These are phyloP conservation scores for Penicillium polonicum DNA, from an alignment of 2,329 filamentous ascomycete genomes.

Conservation along the genomic window DNA sequence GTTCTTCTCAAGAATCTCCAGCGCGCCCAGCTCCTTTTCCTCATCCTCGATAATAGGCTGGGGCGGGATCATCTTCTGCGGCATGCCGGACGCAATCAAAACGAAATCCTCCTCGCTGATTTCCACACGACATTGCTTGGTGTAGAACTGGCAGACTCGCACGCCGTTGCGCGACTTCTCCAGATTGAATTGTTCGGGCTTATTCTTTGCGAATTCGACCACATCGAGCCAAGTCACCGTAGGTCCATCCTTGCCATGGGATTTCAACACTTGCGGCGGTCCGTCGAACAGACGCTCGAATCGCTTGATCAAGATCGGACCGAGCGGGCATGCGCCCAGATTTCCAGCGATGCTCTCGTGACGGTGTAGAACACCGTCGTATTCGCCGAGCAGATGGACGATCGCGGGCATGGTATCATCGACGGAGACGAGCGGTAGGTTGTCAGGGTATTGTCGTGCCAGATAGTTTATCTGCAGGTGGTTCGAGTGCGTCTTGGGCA, in stretches of 20 bases:
- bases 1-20: conserved; percentile 80
- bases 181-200: conserved; percentile 74
- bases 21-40: conserved; percentile 75
- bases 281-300: conserved; percentile 86
- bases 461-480: conserved; percentile 69
- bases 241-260: conserved; percentile 59
- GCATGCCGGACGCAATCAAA: conserved; percentile 76
- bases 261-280: conserved; percentile 66
- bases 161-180: conserved; percentile 66
- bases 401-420: conserved; percentile 73
- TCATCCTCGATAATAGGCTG: conserved; percentile 84
- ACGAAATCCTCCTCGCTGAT: conserved; percentile 87
- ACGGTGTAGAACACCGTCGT: conserved; percentile 79
- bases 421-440: conserved; percentile 61
- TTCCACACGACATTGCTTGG: conserved; percentile 77
- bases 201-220: conserved; percentile 77
- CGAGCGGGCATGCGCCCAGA: conserved; percentile 77
- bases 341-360: conserved; percentile 86
- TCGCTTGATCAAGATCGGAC: conserved; percentile 78
- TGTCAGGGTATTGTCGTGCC: conserved; percentile 60
- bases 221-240: conserved; percentile 80
- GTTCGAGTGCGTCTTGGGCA: conserved; percentile 55
- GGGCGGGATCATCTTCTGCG: conserved; percentile 77
- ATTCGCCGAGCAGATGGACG: conserved; percentile 70
- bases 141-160: conserved; percentile 75